Base-by-base conservation (phyloP, 345 rosid genomes). In the Boechera retrofracta region DNA sequence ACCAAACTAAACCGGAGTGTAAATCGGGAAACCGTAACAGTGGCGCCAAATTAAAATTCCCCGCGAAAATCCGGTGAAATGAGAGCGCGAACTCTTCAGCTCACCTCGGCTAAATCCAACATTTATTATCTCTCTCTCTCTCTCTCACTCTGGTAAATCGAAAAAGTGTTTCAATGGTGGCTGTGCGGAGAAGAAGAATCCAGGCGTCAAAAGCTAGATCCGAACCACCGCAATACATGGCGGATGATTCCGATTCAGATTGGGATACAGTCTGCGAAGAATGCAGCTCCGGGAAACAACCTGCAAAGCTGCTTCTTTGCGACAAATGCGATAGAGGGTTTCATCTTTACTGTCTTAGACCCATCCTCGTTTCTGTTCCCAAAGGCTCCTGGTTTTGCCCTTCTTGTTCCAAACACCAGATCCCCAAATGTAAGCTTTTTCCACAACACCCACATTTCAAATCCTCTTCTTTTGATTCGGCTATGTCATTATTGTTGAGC, bases 331-430 rank as follows among this genome's bases (percentile, higher is more conserved):
- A 94, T 12, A 81, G 83, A 71, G 98, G 97, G 15, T 89, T 76
- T 77, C 98, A 94, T 81, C 79, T 89, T 16, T 90, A 87, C 72
- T 94, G 98, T 85, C 87, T 92, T 38, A 82, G 89, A 51, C 98
- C 98, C 38, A 86, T 94, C 73, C 97, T 94, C 67, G 93, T 78
- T 31, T 81, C 93, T 7, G 91, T 94, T 12, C 98, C 97, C 24
- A 92, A 86, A 74, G 97, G 97, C 42, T 85, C 89, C 12, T 94
- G 98, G 98, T 82, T 85, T 31, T 94, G 98, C 68, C 84, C 86
- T 51, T 67, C 85, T 16, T 94, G 98, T 73, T 80, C 92, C 26
- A 75, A 72, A 52, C 82, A 75, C 63, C 81, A 84, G 77, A 81
- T 77, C 72, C 97, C 90, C 45, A 78, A 87, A 77, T 83, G 98